A percentile compares a stretch with the other conserved stretches of the same genome.
phyloP scores from a whole-genome alignment of 164 flowering plant genomes.

The Akebia trifoliata region DNA sequence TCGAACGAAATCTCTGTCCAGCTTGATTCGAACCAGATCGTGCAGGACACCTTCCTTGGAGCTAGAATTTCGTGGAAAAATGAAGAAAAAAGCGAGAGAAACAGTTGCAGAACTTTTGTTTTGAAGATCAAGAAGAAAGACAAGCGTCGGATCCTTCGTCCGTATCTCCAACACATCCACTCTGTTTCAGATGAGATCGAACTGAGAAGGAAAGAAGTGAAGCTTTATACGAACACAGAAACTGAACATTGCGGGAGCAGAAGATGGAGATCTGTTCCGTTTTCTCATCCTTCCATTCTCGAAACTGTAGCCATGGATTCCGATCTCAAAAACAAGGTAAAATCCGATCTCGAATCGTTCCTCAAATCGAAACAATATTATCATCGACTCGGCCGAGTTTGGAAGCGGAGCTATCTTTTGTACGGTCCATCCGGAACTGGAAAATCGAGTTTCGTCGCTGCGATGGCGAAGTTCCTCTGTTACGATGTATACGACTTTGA shows the following conservation, averaged over 20 bases:
- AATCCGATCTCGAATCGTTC: constrained; percentile 65
- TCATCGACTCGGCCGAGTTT: constrained; percentile 71
- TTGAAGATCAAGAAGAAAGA: constrained; percentile 49
- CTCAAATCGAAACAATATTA: constrained; percentile 68
- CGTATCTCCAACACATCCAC: constrained; percentile 71
- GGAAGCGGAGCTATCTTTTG: constrained; percentile 78
- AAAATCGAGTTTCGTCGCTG: constrained; percentile 73
- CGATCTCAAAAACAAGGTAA: constrained; percentile 60
- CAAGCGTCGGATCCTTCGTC: constrained; percentile 55
- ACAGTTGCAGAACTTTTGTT: constrained; percentile 26
- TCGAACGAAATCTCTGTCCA: constrained; percentile 49
- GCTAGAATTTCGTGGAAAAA: constrained; percentile 49
- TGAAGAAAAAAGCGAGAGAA: constrained; percentile 11
- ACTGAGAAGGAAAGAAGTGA: constrained; percentile 37
- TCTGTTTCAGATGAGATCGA: constrained; percentile 54
- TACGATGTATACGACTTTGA: constrained; percentile 76
- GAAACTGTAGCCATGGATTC: constrained; percentile 71
- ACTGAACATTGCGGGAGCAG: constrained; percentile 10
- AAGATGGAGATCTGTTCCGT: constrained; percentile 68
- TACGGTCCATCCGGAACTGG: constrained; percentile 83
- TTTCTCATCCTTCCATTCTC: constrained; percentile 66
- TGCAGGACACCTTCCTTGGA: constrained; percentile 55
- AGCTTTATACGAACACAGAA: constrained; percentile 35
- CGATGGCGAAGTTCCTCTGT: constrained; percentile 60
- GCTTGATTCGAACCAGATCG: constrained; percentile 43